phyloP scores from a whole-genome alignment of 2,329 filamentous ascomycete genomes.

The Penicillium italicum region DNA sequence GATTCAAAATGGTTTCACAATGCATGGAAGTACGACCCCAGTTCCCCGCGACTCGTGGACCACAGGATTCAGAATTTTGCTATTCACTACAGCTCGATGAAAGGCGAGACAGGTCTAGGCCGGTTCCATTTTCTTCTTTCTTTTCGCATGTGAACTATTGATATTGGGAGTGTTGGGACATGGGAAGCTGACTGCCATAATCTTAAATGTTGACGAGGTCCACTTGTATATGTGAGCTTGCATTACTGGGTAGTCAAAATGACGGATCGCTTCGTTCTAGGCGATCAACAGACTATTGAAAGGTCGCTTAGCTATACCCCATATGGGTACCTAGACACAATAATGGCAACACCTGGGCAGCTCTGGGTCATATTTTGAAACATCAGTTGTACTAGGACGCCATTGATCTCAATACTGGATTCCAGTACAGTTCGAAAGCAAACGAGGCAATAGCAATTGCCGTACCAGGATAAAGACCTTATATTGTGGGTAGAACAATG shows the following conservation, averaged over 20 bases:
- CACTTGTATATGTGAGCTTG: not conserved
- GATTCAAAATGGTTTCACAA: slow-evolving; percentile 10
- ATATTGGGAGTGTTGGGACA: not conserved
- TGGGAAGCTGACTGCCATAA: not conserved
- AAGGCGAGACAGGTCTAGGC: slow-evolving; percentile 2
- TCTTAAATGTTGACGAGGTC: not conserved
- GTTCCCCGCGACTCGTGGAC: slow-evolving; percentile 21
- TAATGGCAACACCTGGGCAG: not conserved
- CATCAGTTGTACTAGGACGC: not conserved
- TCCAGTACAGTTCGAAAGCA: not conserved
- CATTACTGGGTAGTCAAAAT: not conserved
- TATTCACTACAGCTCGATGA: slow-evolving; percentile 10
- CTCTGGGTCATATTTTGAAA: not conserved
- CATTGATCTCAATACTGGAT: not conserved
- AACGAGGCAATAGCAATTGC: not conserved
- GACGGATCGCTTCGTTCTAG: fast-evolving
- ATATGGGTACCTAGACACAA: not conserved
- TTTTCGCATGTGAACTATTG: not conserved
- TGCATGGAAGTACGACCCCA: slow-evolving; percentile 17
- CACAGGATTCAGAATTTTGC: slow-evolving; percentile 10
- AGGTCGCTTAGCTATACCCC: not conserved
- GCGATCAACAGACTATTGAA: not conserved
- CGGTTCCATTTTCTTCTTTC: not conserved
- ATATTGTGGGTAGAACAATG: not conserved
- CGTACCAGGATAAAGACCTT: not conserved